These are phyloP conservation scores for Cunninghamia lanceolata DNA, from an alignment of 75 land plant genomes.

Conservation along the genomic window DNA sequence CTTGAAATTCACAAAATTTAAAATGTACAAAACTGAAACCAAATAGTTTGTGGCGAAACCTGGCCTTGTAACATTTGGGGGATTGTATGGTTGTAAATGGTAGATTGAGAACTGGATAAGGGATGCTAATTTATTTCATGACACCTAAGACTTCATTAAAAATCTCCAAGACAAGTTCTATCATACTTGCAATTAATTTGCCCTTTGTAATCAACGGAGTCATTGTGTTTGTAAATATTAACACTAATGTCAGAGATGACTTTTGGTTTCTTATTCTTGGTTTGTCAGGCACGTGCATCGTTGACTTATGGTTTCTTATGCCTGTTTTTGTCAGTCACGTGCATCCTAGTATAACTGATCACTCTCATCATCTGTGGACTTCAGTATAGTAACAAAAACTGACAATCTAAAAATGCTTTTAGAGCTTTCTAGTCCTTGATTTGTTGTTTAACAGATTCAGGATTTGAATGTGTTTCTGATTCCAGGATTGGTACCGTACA, in stretches of 20 bases:
- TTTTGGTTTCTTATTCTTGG: background rate
- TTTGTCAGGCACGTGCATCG: background rate
- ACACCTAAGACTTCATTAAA: background rate
- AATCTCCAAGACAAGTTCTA: background rate
- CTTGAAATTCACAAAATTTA: background rate
- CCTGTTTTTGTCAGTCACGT: background rate
- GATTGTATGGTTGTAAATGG: background rate
- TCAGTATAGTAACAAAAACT: background rate
- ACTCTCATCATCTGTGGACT: background rate
- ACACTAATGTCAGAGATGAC: background rate
- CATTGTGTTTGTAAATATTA: background rate
- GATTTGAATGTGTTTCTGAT: background rate
- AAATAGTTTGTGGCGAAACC: too few species aligned
- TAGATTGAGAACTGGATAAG: background rate
- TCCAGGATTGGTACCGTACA: constrained; percentile 17
- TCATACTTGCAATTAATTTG: background rate
- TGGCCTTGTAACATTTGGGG: too few species aligned
- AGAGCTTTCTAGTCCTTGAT: background rate
- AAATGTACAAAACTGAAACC: too few species aligned
- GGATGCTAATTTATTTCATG: background rate
- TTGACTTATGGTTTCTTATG: background rate
- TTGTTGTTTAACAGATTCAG: background rate
- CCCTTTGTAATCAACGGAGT: background rate
- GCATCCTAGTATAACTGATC: background rate
- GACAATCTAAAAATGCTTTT: background rate